Conservation (phyloP, 805 yeast genomes). For the Candida ovalis region DNA sequence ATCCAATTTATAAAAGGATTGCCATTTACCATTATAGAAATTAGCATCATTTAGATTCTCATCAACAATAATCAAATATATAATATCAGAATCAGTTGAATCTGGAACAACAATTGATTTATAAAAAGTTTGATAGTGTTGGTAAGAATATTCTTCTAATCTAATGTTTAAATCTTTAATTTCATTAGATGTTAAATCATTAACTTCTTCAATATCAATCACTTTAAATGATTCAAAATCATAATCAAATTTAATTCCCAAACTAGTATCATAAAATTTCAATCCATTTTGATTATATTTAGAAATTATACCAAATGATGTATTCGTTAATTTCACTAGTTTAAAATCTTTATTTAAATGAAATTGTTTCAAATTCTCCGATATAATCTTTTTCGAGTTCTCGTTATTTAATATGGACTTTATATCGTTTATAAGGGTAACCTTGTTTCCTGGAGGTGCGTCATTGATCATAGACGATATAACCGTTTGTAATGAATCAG, state of each 20-base stretch:
- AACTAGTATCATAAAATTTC: constrained; percentile 53
- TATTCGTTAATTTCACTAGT: constrained; percentile 26
- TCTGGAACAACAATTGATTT: constrained; percentile 43
- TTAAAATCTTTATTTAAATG: constrained; percentile 29
- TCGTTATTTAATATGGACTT: constrained; percentile 24
- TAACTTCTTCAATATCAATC: constrained; percentile 44
- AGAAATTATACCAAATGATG: constrained; percentile 38
- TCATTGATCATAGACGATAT: constrained; percentile 38
- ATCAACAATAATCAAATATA: constrained; percentile 57
- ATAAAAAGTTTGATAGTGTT: constrained; percentile 61
- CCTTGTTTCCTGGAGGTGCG: constrained; percentile 55
- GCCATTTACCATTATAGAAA: constrained; percentile 90
- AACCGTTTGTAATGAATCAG: constrained; percentile 24
- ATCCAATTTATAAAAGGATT: constrained; percentile 54
- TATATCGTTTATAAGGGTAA: constrained; percentile 27
- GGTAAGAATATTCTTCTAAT: constrained; percentile 50
- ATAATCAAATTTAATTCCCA: constrained; percentile 49
- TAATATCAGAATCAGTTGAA: constrained; percentile 30
- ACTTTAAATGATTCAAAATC: constrained; percentile 49
- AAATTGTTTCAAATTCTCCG: constrained; percentile 23
- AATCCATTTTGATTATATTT: constrained; percentile 45
- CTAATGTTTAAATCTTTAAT: constrained; percentile 16
- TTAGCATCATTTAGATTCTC: constrained; percentile 69
- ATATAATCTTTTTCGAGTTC: constrained; percentile 23
- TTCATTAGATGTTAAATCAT: background rate